Evolutionary conservation across 2,329 filamentous ascomycete genomes (phyloP), one percentile per base, ranked within the genome.

Genomic region (Aspergillus melleus): DNA sequence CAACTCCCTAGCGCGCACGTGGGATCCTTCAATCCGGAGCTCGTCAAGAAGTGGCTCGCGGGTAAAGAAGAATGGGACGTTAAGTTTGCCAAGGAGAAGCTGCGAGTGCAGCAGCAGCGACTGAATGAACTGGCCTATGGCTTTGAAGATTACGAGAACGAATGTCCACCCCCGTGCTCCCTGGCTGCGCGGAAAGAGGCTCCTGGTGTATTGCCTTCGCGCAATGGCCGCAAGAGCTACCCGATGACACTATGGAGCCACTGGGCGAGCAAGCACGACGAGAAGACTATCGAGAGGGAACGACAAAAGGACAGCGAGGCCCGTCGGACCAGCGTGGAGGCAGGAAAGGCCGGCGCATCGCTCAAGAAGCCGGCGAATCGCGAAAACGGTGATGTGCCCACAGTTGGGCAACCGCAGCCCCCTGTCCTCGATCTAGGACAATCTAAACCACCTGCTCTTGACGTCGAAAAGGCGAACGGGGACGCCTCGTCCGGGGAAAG

Each of bases 181-280:
- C 78, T 97, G 10, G 92, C 90, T 1, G 90, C 90, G 0, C 81
- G 91, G 59, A 83, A 88, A 32, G 65, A 67, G 11, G 73, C 72
- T 12, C 72, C 71, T 8, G 74, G 69, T 2, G 68, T 73, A 4
- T 54, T 73, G 32, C 70, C 70, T 16, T 63, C 68, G 20, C 66
- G 66, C 20, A 66, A 62, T 11, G 64, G 61, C 4, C 69, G 77
- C 65, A 88, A 85, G 81, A 92, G 90, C 64, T 86, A 89, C 76
- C 91, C 90, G 8, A 80, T 97, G 74, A 86, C 88, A 2, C 79
- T 97, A 64, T 98, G 94, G 94, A 90, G 88, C 53, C 81, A 89
- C 1, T 96, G 92, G 90, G 92, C 91, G 14, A 93, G 89, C 50
- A 96, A 90, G 72, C 92, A 97, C 70, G 95, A 98, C 71, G 85